Evolutionary conservation across 805 yeast species (phyloP).

Genomic region (Teunomyces tritomae): DNA sequence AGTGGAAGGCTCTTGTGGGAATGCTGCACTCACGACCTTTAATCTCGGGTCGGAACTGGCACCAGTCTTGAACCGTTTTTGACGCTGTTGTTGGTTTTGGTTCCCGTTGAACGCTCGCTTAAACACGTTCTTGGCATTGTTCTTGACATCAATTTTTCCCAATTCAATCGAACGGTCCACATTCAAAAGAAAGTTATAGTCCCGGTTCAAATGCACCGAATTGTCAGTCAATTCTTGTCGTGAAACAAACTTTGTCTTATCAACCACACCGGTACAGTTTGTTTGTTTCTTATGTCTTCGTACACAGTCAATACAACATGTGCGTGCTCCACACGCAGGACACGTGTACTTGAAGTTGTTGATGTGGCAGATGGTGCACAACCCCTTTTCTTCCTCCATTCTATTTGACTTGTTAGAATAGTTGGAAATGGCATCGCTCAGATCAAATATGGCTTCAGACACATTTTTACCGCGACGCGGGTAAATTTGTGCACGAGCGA

Average conservation of each 20-base stretch:
- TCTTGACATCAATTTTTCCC: slow-evolving; percentile 50
- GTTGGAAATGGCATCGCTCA: not conserved
- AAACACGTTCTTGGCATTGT: slow-evolving; percentile 42
- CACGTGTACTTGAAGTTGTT: slow-evolving; percentile 63
- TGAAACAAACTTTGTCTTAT: slow-evolving; percentile 56
- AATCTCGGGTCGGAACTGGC: slow-evolving; percentile 16
- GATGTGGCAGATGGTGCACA: slow-evolving; percentile 36
- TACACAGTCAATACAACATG: slow-evolving; percentile 74
- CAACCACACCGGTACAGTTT: slow-evolving; percentile 66
- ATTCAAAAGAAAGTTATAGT: slow-evolving; percentile 69
- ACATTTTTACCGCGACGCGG: not conserved
- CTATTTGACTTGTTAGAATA: not conserved
- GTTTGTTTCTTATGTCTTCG: slow-evolving; percentile 61
- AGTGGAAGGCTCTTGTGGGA: slow-evolving; percentile 25
- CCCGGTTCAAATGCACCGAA: slow-evolving; percentile 64
- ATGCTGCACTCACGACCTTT: slow-evolving; percentile 19
- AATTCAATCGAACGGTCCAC: slow-evolving; percentile 61
- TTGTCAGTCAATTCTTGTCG: slow-evolving; percentile 41
- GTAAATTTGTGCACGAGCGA: slow-evolving; percentile 3
- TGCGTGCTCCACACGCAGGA: slow-evolving; percentile 67
- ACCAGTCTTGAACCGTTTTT: slow-evolving; percentile 18
- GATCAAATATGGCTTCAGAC: not conserved
- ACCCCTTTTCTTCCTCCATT: slow-evolving; percentile 8
- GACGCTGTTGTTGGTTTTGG: slow-evolving; percentile 15
- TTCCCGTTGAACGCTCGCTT: slow-evolving; percentile 19